Percentiles rank a stretch among this genome's conserved stretches.
Evolutionary conservation across 2,329 filamentous ascomycete genomes (phyloP).

Genomic region (Trichoderma koningii): DNA sequence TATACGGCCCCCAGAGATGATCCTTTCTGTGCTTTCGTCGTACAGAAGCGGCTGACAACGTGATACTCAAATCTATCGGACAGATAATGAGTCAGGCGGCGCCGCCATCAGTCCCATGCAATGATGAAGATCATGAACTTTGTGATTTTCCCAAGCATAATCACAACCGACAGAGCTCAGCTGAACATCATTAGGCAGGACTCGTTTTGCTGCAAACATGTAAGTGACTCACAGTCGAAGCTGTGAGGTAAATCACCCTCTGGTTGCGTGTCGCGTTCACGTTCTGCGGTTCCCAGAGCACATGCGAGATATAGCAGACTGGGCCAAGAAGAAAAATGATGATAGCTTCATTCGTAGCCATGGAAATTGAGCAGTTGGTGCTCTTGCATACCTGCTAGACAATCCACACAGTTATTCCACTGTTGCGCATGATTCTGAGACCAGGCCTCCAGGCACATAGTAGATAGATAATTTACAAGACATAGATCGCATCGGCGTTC

Average conservation of each 20-base stretch:
- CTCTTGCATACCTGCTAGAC: slow-evolving; percentile 1
- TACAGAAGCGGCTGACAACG: background rate
- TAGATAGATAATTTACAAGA: slow-evolving; percentile 10
- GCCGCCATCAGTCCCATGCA: too few relatives aligned
- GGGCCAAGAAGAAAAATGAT: background rate
- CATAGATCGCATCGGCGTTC: slow-evolving; percentile 11
- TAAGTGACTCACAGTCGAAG: too few relatives aligned
- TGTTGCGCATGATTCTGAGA: background rate
- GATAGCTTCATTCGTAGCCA: too few relatives aligned
- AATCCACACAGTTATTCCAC: background rate
- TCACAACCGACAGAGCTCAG: too few relatives aligned
- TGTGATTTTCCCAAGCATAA: too few relatives aligned
- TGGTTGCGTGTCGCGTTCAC: too few relatives aligned
- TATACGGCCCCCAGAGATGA: background rate
- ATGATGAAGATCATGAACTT: background rate
- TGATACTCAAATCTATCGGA: background rate
- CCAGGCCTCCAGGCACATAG: background rate
- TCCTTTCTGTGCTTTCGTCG: slow-evolving; percentile 2
- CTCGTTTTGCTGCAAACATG: too few relatives aligned
- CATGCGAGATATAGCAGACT: too few relatives aligned
- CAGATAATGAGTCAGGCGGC: background rate
- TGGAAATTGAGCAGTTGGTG: background rate
- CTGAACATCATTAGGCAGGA: too few relatives aligned
- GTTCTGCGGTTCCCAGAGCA: too few relatives aligned
- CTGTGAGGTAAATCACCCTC: too few relatives aligned